Evolutionary conservation across 768 basidiomycete genomes (phyloP).

Genomic region (Brasilioporus rufonigricans): DNA sequence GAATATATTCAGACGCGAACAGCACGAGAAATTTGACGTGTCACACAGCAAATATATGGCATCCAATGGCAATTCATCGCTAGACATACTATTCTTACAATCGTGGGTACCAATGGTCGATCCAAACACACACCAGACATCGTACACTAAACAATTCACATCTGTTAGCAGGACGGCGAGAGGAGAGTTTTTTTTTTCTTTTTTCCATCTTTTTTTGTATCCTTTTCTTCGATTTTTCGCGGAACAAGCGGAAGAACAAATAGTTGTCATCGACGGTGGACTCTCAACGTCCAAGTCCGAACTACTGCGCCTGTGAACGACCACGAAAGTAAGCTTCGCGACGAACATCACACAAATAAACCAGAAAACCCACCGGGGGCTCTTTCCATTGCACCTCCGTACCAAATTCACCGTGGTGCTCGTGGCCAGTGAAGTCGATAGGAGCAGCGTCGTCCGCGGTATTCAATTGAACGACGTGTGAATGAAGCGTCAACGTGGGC

Average conservation of each 20-base stretch:
- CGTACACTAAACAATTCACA: background rate
- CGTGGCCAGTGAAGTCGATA: background rate
- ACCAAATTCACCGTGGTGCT: constrained; percentile 2
- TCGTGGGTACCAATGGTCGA: background rate
- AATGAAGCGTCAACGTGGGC: constrained; percentile 15
- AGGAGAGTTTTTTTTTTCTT: too few relatives aligned
- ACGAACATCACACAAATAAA: background rate
- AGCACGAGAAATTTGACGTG: too few relatives aligned
- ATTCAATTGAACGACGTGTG: constrained; percentile 1
- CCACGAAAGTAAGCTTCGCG: background rate
- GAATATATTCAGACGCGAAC: too few relatives aligned
- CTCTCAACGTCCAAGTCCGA: background rate
- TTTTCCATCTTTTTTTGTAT: too few relatives aligned
- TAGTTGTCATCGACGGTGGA: too few relatives aligned
- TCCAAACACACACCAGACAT: background rate
- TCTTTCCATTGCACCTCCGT: background rate
- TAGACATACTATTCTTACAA: background rate
- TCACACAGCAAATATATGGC: background rate
- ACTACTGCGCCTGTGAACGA: background rate
- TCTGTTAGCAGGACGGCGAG: too few relatives aligned
- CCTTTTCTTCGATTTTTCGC: too few relatives aligned
- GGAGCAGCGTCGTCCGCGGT: background rate
- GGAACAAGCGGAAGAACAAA: too few relatives aligned
- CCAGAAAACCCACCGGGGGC: background rate
- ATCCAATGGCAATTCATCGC: background rate